Evolutionary conservation across 2,329 filamentous ascomycete species (phyloP), one percentile per base, ranked within the genome.

Genomic region (Calonectria naviculata): DNA sequence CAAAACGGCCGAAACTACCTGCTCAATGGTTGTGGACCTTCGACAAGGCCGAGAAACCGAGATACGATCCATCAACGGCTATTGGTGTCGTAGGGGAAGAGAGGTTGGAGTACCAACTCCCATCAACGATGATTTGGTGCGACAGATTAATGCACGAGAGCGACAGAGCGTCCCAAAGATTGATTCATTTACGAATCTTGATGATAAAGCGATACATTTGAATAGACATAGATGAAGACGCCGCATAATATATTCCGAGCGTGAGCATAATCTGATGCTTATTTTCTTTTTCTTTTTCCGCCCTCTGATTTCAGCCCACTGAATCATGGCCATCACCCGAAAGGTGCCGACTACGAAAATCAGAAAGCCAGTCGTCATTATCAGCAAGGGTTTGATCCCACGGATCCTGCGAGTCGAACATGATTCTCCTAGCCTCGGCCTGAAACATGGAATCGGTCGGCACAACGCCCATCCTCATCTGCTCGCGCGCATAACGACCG

Each of bases 351-450:
- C n/a, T 9, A 9, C 78, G 74, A 24, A 81, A 81, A 17, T 68
- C 72, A 0, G 73, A 68, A 10, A 81, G 36, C 79, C 79, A 81
- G 15, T 80, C 74, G 0, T 58, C 60, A 24, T 80, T 80, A 10
- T 80, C 78, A 3, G 79, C 78, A 46, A 81, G 71, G 0, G 78
- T 81, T 21, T 79, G 76, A 26, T 81, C 77, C 74, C 73, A 79
- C 0, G 75, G 70, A 8, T 81, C 79, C 0, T 71, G 68, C 1
- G 67, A 73, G 13, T 76, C 73, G 34, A 78, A 80, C 19, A 78
- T 73, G 6, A 81, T 64, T 12, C 73, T 72, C 17, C 78, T 75
- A 3, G 78, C 75, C 38, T 80, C 78, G 0, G 73, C 64, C 17
- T 79, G 73, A 6, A 81, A 76, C 74, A 81, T 80, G 4, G 74